Percentiles rank a stretch among this genome's conserved stretches.
Conservation (phyloP, 495 filamentous ascomycete genomes). For the Hypoxylon fragiforme region DNA sequence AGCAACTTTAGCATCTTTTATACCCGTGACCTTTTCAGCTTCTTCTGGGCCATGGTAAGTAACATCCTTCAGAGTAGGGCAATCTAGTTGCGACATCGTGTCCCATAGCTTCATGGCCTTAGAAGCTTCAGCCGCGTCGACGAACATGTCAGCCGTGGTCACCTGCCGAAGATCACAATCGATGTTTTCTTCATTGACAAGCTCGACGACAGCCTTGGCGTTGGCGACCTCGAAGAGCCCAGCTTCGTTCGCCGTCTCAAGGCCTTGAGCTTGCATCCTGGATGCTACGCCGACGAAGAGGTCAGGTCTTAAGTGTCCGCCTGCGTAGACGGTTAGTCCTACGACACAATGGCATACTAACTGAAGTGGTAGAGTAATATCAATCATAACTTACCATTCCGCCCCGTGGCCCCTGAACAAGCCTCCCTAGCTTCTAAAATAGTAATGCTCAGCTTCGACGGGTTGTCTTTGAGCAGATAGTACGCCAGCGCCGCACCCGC, state of each 20-base stretch:
- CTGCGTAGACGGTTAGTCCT: conserved; percentile 43
- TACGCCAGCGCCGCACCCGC: conserved; percentile 37
- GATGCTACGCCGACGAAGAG: conserved; percentile 51
- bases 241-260: conserved; percentile 50
- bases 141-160: conserved; percentile 55
- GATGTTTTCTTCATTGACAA: conserved; percentile 48
- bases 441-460: conserved; percentile 48
- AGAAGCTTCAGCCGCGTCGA: conserved; percentile 40
- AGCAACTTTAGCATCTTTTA: conserved; percentile 16
- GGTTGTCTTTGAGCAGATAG: conserved; percentile 35
- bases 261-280: conserved; percentile 41
- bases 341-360: not conserved
- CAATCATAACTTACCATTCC: conserved; percentile 44
- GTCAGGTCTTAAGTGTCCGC: conserved; percentile 57
- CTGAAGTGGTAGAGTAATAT: no score
- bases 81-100: conserved; percentile 42
- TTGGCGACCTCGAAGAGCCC: conserved; percentile 53
- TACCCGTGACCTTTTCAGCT: conserved; percentile 22
- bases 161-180: conserved; percentile 47
- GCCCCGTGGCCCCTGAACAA: conserved; percentile 73
- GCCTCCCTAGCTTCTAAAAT: conserved; percentile 73
- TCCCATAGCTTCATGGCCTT: conserved; percentile 41
- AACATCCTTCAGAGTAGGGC: conserved; percentile 40
- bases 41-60: conserved; percentile 31
- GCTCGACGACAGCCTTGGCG: conserved; percentile 46